Evolutionary conservation across 352 stramenopile genomes (phyloP).

Genomic region (Pythium pectinolyticum): DNA sequence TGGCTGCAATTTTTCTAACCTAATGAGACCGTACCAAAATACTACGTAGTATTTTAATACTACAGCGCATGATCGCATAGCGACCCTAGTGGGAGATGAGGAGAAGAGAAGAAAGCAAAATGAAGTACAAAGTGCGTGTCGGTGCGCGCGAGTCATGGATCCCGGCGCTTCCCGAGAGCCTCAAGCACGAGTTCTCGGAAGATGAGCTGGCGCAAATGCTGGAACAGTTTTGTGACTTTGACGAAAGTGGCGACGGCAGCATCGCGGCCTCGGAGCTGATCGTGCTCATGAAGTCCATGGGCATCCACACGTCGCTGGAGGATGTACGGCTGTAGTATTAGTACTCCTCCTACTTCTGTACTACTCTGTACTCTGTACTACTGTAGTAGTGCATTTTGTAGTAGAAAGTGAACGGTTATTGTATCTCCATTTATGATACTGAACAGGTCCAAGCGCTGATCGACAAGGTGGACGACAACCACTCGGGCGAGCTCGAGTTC

Average conservation of each 20-base stretch:
- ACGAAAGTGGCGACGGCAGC: conserved; percentile 61
- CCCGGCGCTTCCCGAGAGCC: conserved; percentile 43
- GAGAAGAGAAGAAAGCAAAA: conserved; percentile 2
- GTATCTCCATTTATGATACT: background rate
- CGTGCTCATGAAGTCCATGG: conserved; percentile 68
- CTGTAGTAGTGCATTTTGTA: too few relatives aligned
- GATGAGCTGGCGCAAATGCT: conserved; percentile 70
- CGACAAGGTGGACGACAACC: conserved; percentile 73
- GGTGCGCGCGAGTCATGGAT: conserved; percentile 47
- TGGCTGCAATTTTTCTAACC: too few relatives aligned
- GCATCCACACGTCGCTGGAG: conserved; percentile 42
- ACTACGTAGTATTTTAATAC: too few relatives aligned
- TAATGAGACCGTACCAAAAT: too few relatives aligned
- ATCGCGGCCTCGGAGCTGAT: conserved; percentile 55
- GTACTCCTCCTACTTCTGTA: too few relatives aligned
- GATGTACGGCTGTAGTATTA: too few relatives aligned
- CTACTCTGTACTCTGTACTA: too few relatives aligned
- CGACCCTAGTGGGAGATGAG: too few relatives aligned
- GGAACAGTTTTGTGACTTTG: conserved; percentile 73
- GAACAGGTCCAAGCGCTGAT: conserved; percentile 57
- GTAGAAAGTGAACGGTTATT: too few relatives aligned
- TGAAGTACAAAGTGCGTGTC: conserved; percentile 50
- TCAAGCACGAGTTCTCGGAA: conserved; percentile 63
- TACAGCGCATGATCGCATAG: too few relatives aligned
- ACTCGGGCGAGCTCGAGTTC: conserved; percentile 66